Evolutionary conservation across 2,329 filamentous ascomycete genomes (phyloP), one percentile per base, ranked within the genome.

Genomic region (Beauveria sp.): DNA sequence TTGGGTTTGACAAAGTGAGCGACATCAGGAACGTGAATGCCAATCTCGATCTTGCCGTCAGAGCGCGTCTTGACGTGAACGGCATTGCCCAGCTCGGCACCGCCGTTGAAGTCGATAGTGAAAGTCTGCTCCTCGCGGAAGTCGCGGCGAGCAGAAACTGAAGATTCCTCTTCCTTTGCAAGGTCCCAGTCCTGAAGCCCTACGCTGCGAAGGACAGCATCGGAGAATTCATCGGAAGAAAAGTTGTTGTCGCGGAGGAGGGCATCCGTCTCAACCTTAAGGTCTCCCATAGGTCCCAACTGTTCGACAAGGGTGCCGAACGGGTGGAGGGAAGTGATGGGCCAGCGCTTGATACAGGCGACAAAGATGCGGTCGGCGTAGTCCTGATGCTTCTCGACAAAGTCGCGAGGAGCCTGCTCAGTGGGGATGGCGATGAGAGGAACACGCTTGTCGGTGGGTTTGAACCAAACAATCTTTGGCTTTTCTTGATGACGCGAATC

Each of bases 401-500:
- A 99, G 76, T 97, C 94, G 41, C 92, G 89, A 22, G 94, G 94
- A 9, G 94, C 94, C 77, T 99, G 94, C 75, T 99, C 94, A 3
- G 94, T 99, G 1, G 94, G 94, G 66, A 99, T 99, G 59, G 94
- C 94, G 74, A 99, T 99, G 66, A 99, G 81, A 55, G 94, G 94
- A 53, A 99, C 94, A 71, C 94, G 91, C 84, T 99, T 97, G 77
- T 99, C 94, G 1, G 94, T 99, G 62, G 94, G 94, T 81, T 99
- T 99, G 80, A 99, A 99, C 94, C 94, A 99, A 47, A 99, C 94
- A 76, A 99, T 99, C 86, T 99, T 99, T 65, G 94, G 94, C 78
- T 97, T 97, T 66, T 99, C 94, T 72, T 96, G 92, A 59, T 76
- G 74, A 59, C 92, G 90, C 66, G 89, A 87, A 64, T 92, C 90